Evolutionary conservation across 805 yeast species (phyloP).

Genomic region (Yamadazyma akitaensis): DNA sequence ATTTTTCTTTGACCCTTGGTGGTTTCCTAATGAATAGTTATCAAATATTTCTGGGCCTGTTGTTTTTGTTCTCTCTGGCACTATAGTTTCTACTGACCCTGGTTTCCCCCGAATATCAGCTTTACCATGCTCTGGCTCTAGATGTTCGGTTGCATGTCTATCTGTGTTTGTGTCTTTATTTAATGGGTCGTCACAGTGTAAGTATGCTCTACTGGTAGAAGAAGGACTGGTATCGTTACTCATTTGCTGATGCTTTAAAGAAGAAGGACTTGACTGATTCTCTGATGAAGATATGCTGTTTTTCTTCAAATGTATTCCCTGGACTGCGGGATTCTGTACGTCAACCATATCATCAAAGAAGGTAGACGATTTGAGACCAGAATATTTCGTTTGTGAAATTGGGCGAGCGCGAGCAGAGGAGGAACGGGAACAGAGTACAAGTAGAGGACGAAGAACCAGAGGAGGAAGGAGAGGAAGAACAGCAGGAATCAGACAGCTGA

Average conservation of each 20-base stretch:
- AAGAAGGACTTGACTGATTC: conserved; percentile 14
- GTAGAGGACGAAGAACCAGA: neutral
- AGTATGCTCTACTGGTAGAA: conserved; percentile 8
- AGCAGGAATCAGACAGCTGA: too few relatives aligned
- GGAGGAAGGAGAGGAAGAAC: neutral
- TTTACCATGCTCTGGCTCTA: neutral
- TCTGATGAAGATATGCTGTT: conserved; percentile 7
- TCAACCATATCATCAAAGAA: neutral
- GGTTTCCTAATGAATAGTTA: too few relatives aligned
- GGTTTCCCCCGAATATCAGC: neutral
- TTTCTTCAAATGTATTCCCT: neutral
- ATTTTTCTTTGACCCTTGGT: neutral
- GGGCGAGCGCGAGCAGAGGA: neutral
- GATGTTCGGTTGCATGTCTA: neutral
- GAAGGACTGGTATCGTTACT: conserved; percentile 16
- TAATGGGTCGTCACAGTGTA: neutral
- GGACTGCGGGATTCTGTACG: neutral
- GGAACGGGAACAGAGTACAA: neutral
- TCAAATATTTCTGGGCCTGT: neutral
- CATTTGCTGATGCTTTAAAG: conserved; percentile 11
- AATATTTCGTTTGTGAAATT: conserved; percentile 2
- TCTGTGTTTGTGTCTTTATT: neutral
- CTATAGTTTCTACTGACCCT: neutral
- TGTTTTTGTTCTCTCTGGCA: neutral
- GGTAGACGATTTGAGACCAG: neutral